Percentiles rank a stretch among this genome's conserved stretches.
Conservation (phyloP, 2,329 filamentous ascomycete genomes). For the Pseudovirgaria hyperparasitica region DNA sequence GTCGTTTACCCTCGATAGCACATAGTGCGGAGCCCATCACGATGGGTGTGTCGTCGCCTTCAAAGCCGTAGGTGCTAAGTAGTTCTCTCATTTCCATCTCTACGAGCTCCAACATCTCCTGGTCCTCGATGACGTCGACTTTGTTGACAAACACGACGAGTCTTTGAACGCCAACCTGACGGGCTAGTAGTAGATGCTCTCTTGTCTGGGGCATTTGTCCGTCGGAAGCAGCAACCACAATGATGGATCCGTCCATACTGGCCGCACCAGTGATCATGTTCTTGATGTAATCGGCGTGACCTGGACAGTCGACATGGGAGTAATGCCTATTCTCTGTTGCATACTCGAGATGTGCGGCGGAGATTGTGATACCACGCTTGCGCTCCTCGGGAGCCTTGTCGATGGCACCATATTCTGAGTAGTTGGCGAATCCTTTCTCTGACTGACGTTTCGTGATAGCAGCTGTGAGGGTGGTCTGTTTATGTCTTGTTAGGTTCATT, state of each 20-base stretch:
- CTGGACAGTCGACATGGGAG: slow-evolving; percentile 98
- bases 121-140: slow-evolving; percentile 92
- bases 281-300: slow-evolving; percentile 99
- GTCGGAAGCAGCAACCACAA: slow-evolving; percentile 95
- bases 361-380: slow-evolving; percentile 99
- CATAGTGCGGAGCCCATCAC: slow-evolving; percentile 94
- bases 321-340: slow-evolving; percentile 89
- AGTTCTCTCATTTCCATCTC: slow-evolving; percentile 99
- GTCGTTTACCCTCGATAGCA: slow-evolving; percentile 74
- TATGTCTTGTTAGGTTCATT: too few relatives aligned
- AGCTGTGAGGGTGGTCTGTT: slow-evolving; percentile 95
- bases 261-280: slow-evolving; percentile 99
- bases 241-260: slow-evolving; percentile 98
- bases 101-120: slow-evolving; percentile 98
- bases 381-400: slow-evolving; percentile 99
- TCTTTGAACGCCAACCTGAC: slow-evolving; percentile 95
- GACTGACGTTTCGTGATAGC: slow-evolving; percentile 98
- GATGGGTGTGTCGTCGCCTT: slow-evolving; percentile 95
- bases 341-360: slow-evolving; percentile 97
- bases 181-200: slow-evolving; percentile 93
- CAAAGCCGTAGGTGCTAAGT: slow-evolving; percentile 83
- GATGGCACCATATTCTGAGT: slow-evolving; percentile 94
- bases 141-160: slow-evolving; percentile 99
- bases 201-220: slow-evolving; percentile 99
- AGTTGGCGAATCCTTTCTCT: slow-evolving; percentile 85